Base-by-base conservation (phyloP, 2,329 filamentous ascomycete genomes). In the Fusarium proliferatum region DNA sequence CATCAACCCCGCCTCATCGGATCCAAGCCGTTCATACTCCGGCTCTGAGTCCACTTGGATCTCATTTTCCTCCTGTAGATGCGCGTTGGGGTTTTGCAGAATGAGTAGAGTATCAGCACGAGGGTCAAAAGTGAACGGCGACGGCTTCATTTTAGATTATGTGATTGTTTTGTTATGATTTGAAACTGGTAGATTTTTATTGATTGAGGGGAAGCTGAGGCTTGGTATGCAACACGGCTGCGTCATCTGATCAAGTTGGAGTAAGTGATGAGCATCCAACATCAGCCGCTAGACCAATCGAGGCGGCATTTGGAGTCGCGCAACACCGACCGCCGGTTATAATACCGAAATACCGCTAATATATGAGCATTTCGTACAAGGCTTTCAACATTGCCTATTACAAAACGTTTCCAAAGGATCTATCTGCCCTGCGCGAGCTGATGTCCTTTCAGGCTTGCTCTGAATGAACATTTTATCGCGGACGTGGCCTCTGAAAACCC, bases 191-290 rank as follows among this genome's bases (percentile, higher is more conserved):
- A 9, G 13, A 11, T 19, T 48, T 19, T 34, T 8, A 69, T 69
- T 39, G 58, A 69, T 36, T 69, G 65, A 69, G 65, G 65, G 65
- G 65, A 69, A 69, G 33, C 26, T 19, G 45, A 53, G 56, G 43
- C 39, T 59, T 64, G 52, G 64, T 69, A 69, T 63, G 64, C 21
- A 51, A 63, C 64, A 39, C 63, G 41, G 51, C 64, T 64, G 67
- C 67, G 67, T 69, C 67, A 69, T 69, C 67, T 59, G 60, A 69
- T 65, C 51, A 57, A 48, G 45, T 69, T 69, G 67, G 65, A 69
- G 67, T 65, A 69, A 65, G 45, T 43, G 48, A 34, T 46, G 64
- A 69, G 33, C 65, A 17, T 64, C 51, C 34, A 51, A 23, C 51
- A 52, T 46, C 45, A 58, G 52, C 59, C 64, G 19, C 65, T 69